Evolutionary conservation across 2,329 filamentous ascomycete species (phyloP).

Genomic region (Plenodomus lindquistii): DNA sequence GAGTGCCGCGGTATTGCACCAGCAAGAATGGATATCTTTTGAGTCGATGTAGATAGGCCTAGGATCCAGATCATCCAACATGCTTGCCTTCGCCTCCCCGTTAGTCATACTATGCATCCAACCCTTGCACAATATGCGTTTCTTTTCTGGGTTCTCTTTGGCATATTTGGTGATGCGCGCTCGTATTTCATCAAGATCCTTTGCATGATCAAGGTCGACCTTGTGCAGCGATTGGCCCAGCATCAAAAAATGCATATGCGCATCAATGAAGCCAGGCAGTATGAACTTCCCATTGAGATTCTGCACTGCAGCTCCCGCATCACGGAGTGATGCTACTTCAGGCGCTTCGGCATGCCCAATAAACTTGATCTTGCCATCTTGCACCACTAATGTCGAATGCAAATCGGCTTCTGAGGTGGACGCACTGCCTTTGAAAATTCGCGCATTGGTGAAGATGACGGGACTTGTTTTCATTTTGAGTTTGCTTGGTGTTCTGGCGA

Average conservation of each 20-base stretch:
- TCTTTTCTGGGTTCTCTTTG: conserved; percentile 48
- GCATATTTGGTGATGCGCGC: conserved; percentile 52
- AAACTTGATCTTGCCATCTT: conserved; percentile 47
- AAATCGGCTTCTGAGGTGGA: conserved; percentile 10
- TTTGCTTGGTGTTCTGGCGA: not conserved
- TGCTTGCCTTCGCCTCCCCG: conserved; percentile 53
- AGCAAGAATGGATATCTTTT: conserved; percentile 61
- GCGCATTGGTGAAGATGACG: conserved; percentile 34
- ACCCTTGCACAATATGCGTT: conserved; percentile 56
- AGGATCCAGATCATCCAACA: conserved; percentile 57
- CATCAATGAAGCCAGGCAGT: conserved; percentile 61
- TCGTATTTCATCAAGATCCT: conserved; percentile 55
- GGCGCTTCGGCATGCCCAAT: conserved; percentile 38
- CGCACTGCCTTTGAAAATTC: conserved; percentile 22
- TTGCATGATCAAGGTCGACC: conserved; percentile 53
- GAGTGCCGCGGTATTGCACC: conserved; percentile 59
- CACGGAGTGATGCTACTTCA: conserved; percentile 31
- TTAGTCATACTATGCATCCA: conserved; percentile 63
- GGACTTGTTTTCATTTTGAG: conserved; percentile 10
- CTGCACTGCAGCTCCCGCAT: conserved; percentile 21
- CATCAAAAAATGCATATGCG: conserved; percentile 61
- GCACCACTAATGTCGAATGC: conserved; percentile 44
- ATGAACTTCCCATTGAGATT: conserved; percentile 49
- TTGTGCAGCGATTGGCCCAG: conserved; percentile 60
- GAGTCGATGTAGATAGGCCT: conserved; percentile 61